A percentile compares a stretch with the other conserved stretches of the same genome.
Evolutionary conservation across 2,329 filamentous ascomycete species (phyloP).

Genomic region (Rugonectria rugulosa): DNA sequence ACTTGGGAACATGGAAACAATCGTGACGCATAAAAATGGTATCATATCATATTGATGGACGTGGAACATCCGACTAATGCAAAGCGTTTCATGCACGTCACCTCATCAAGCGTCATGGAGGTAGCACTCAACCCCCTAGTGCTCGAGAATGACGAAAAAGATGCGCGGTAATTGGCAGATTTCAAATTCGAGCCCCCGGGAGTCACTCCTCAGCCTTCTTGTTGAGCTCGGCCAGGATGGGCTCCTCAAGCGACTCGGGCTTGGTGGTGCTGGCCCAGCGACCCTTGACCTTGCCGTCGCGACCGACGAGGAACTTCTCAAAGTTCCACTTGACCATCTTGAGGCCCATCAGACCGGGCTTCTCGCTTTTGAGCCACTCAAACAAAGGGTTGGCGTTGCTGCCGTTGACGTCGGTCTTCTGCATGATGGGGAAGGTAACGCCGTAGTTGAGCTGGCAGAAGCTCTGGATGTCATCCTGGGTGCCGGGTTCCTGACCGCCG

Average conservation of each 20-base stretch:
- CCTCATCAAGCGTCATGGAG: no score
- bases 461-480: conserved; percentile 79
- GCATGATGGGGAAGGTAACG: conserved; percentile 88
- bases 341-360: conserved; percentile 85
- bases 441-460: conserved; percentile 94
- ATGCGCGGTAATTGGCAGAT: not conserved
- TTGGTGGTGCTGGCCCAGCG: conserved; percentile 90
- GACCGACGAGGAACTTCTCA: conserved; percentile 93
- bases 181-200: not conserved
- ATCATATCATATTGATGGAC: not conserved
- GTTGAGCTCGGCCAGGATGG: conserved; percentile 76
- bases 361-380: conserved; percentile 76
- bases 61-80: no score
- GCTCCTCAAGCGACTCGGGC: conserved; percentile 79
- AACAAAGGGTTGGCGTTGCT: conserved; percentile 80
- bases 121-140: no score
- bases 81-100: no score
- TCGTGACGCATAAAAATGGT: no score
- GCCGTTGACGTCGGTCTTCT: conserved; percentile 95
- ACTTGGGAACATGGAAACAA: no score
- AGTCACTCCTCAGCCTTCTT: conserved; percentile 13
- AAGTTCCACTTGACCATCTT: conserved; percentile 99
- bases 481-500: conserved; percentile 85
- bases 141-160: not conserved
- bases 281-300: conserved; percentile 84